Evolutionary conservation across 805 yeast genomes (phyloP).

Genomic region (Hermanozyma aechmeae): DNA sequence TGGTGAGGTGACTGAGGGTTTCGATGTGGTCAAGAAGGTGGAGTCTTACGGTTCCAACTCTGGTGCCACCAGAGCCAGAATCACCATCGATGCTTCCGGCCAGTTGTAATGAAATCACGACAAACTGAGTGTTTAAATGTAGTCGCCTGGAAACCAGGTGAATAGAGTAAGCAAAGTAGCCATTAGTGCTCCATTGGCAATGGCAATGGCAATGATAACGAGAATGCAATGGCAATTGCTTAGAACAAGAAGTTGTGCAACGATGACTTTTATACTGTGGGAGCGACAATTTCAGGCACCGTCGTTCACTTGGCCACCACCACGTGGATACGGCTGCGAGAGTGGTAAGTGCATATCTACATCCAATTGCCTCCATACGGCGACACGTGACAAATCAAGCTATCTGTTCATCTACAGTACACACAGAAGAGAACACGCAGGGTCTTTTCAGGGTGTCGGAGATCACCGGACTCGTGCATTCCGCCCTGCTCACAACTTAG

Average conservation of each 20-base stretch:
- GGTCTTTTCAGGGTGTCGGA: not conserved
- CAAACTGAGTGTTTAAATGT: too few species aligned
- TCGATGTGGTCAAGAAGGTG: slow-evolving; percentile 76
- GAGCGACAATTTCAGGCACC: not conserved
- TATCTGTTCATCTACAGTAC: not conserved
- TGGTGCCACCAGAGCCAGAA: slow-evolving; percentile 58
- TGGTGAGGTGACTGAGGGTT: slow-evolving; percentile 84
- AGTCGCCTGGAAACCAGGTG: too few species aligned
- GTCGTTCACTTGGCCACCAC: not conserved
- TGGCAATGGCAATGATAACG: not conserved
- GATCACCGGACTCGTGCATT: not conserved
- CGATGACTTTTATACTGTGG: not conserved
- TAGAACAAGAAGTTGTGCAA: not conserved
- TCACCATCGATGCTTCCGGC: slow-evolving; percentile 58
- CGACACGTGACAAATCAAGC: not conserved
- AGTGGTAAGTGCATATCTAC: not conserved
- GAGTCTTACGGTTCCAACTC: slow-evolving; percentile 62
- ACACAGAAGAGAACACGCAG: not conserved
- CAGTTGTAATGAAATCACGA: too few species aligned
- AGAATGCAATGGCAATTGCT: not conserved
- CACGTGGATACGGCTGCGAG: not conserved
- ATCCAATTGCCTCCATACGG: not conserved
- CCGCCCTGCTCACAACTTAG: slow-evolving; percentile 19
- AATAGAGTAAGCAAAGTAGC: too few species aligned
- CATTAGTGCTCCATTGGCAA: not conserved